Evolutionary conservation across 2,329 filamentous ascomycete species (phyloP).

Genomic region (Diaporthe sp.): DNA sequence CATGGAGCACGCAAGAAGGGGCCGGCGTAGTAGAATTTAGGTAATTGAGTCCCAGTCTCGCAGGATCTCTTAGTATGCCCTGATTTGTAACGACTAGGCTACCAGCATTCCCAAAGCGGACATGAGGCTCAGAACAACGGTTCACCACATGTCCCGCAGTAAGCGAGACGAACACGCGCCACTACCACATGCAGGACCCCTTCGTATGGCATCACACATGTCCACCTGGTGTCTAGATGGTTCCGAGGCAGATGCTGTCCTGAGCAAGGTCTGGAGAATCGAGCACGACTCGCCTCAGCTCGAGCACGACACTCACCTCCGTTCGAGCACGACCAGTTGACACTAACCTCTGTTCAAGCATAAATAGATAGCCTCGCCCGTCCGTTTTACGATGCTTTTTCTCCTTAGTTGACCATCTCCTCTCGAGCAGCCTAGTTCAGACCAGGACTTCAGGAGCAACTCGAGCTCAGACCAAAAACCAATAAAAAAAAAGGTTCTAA

Average conservation of each 20-base stretch:
- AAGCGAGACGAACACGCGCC: not conserved
- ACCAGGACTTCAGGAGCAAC: constrained; percentile 8
- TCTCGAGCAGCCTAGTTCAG: not conserved
- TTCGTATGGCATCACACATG: not conserved
- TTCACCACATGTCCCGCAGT: not conserved
- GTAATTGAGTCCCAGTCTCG: constrained; percentile 8
- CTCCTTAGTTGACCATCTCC: constrained; percentile 6
- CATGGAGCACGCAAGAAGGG: constrained; percentile 13
- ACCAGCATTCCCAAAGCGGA: not conserved
- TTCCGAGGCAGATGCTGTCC: not conserved
- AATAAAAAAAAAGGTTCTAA: not conserved
- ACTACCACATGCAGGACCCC: not conserved
- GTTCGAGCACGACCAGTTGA: not conserved
- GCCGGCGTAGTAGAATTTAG: constrained; percentile 2
- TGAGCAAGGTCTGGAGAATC: not conserved
- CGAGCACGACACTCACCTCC: not conserved
- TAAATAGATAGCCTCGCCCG: constrained; percentile 1
- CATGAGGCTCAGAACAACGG: not conserved
- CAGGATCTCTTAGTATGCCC: not conserved
- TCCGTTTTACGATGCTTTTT: not conserved
- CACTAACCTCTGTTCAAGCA: not conserved
- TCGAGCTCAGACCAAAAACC: not conserved
- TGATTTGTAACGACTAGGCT: not conserved
- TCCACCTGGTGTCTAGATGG: not conserved
- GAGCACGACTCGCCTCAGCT: not conserved